Base-by-base conservation (phyloP, 2,329 filamentous ascomycete genomes). In the Fusarium multiceps region DNA sequence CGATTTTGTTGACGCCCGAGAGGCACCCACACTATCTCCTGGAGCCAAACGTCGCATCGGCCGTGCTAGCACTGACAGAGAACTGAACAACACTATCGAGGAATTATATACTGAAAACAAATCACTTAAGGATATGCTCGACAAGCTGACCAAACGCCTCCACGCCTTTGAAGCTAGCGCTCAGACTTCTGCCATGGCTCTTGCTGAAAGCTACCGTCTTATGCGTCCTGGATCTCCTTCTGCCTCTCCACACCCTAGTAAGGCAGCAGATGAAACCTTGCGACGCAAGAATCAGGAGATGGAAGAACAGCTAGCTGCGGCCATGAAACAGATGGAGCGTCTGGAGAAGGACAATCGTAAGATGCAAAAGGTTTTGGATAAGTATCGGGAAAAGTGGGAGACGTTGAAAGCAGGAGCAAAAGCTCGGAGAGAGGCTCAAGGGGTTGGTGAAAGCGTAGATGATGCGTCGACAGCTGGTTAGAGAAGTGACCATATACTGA, bases 131-230 rank as follows among this genome's bases (percentile, higher is more conserved):
- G 88, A 92, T 60, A 90, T 94, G 73, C 88, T 97, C 11, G 94
- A 98, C 79, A 93, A 93, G 51, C 87, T 98, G 37, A 93, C 92
- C 67, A 93, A 92, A 73, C 89, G 95, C 1, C 87, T 99, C n/a
- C 92, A 96, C 74, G 92, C 94, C 67, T 99, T 97, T 82, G 95
- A 99, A 80, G 90, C 93, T 41, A 94, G 93, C 74, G 93, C 94
- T 0, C 96, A 98, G 80, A 93, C 91, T 68, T 94, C 92, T 40
- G 93, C 92, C 55, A 88, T 94, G 80, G 93, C 93, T 5, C 86
- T 98, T 34, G 93, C 94, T 16, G 93, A 98, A 78, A 97, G 93
- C 72, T 90, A 89, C 77, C 84, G 88, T n/a, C 78, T 90, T 8
- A 86, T 88, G 80, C 82, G 86, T 16, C 87, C 88, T 2, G 83